These are phyloP conservation scores for Xylariaceae sp. DNA, from an alignment of 2,329 filamentous ascomycete genomes.

Conservation along the genomic window DNA sequence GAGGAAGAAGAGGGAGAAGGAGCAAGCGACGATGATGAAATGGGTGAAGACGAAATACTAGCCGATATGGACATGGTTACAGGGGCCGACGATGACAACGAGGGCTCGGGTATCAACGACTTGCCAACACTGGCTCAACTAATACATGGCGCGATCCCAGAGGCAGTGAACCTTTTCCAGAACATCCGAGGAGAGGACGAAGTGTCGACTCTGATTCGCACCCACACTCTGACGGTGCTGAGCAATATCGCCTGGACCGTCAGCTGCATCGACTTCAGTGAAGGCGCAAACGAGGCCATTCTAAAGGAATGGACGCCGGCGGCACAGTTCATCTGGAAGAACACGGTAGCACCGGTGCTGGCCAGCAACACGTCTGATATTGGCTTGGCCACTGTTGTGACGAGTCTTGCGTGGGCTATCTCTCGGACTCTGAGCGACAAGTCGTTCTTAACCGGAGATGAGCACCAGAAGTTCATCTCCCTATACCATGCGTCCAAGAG, in stretches of 20 bases:
- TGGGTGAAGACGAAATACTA: conserved; percentile 52
- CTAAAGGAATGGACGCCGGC: conserved; percentile 49
- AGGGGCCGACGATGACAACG: conserved; percentile 41
- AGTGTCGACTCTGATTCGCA: conserved; percentile 41
- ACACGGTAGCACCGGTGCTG: conserved; percentile 52
- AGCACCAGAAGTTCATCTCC: conserved; percentile 60
- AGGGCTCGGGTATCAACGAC: conserved; percentile 44
- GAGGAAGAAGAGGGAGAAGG: conserved; percentile 32
- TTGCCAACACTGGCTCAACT: conserved; percentile 49
- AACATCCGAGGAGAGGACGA: conserved; percentile 39
- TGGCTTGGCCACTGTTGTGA: conserved; percentile 56
- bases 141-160: conserved; percentile 41
- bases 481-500: conserved; percentile 56
- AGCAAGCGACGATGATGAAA: conserved; percentile 44
- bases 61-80: conserved; percentile 63
- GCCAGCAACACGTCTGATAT: conserved; percentile 58
- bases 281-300: conserved; percentile 48
- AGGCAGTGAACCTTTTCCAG: conserved; percentile 42
- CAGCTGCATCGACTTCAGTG: conserved; percentile 54
- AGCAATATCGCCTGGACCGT: conserved; percentile 66
- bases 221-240: conserved; percentile 53
- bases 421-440: conserved; percentile 49
- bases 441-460: conserved; percentile 45
- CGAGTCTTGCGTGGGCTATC: conserved; percentile 61
- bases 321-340: conserved; percentile 53